Evolutionary conservation across 805 yeast species (phyloP), one percentile per base, ranked within the genome.

Genomic region (Saccharomycopsis synnaedendra): DNA sequence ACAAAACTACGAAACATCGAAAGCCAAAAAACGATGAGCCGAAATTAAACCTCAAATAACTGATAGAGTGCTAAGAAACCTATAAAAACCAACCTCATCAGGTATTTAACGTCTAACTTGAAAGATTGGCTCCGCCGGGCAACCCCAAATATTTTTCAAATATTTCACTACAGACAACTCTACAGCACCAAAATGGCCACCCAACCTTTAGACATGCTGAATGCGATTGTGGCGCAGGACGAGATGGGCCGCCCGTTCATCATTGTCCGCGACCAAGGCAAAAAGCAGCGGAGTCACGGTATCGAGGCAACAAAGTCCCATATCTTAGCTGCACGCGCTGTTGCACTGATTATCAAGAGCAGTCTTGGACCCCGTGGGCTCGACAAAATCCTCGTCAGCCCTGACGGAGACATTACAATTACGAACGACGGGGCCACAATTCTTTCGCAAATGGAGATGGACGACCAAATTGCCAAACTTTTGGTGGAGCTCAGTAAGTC

Each of bases 351-450:
- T 52, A 97, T 93, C 54, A 86, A 83, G 61, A 85, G 97, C 1
- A 87, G 96, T 0, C 70, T 93, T 54, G 99, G 99, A 6, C 99
- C 99, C 45, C 78, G 98, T 62, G 99, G 98, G n/a, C 70, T 94
- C 59, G 99, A 93, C 66, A 93, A 93, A 70, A 93, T 93, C 59
- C 74, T 93, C 56, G 85, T 93, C 55, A 79, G 89, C 45, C 97
- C 93, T 32, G 98, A 94, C 63, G 97, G 98, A 27, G 97, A 93
- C 50, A 93, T 93, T 65, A 93, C 96, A 48, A 90, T 93, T 58
- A 93, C 99, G 43, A 93, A 93, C 64, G 99, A 93, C 69, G 99
- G 99, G 53, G 98, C 98, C 44, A 93, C 99, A 3, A 93, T 93
- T 55, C 70, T 93, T 55, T 88, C 89, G 60, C 75, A 95, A 1